These are phyloP conservation scores for Microdochium trichocladiopsis DNA, from an alignment of 2,329 filamentous ascomycete genomes.

Conservation along the genomic window DNA sequence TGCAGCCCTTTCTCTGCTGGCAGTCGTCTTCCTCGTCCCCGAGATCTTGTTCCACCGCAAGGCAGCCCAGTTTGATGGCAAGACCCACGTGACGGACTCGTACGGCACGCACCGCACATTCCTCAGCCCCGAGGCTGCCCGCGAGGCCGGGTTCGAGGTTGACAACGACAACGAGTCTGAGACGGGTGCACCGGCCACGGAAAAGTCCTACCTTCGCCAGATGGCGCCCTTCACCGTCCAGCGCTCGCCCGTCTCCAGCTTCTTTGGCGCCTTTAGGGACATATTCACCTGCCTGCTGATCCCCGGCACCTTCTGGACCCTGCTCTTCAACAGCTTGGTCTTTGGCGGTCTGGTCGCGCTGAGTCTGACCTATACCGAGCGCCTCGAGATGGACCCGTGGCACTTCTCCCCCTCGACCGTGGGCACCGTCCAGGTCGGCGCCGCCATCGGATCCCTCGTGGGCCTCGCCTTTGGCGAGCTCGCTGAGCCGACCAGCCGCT, in stretches of 20 bases:
- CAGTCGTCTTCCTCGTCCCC: constrained; percentile 4
- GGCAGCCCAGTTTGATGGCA: constrained; percentile 4
- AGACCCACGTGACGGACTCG: neutral
- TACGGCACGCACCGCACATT: neutral
- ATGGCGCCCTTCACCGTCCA: neutral
- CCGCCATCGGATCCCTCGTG: constrained; percentile 3
- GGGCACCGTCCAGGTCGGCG: constrained; percentile 5
- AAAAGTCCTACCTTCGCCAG: neutral
- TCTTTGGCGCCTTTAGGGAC: neutral
- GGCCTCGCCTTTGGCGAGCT: constrained; percentile 6
- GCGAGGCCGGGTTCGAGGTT: neutral
- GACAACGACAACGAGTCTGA: neutral
- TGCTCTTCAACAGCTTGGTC: constrained; percentile 6
- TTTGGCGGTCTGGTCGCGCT: constrained; percentile 6
- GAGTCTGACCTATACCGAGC: constrained; percentile 6
- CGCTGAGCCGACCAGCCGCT: constrained; percentile 7
- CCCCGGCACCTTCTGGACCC: constrained; percentile 2
- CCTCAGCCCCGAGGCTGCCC: constrained; percentile 3
- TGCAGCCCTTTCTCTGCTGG: neutral
- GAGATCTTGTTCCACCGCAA: constrained; percentile 6
- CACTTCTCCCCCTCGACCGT: constrained; percentile 7
- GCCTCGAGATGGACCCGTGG: constrained; percentile 5
- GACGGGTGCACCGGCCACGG: neutral
- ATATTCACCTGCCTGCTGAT: neutral
- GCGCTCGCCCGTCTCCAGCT: neutral